A percentile compares a stretch with the other conserved stretches of the same genome.
Conservation (phyloP, 495 filamentous ascomycete species). For the Talaromyces stipitatus region DNA sequence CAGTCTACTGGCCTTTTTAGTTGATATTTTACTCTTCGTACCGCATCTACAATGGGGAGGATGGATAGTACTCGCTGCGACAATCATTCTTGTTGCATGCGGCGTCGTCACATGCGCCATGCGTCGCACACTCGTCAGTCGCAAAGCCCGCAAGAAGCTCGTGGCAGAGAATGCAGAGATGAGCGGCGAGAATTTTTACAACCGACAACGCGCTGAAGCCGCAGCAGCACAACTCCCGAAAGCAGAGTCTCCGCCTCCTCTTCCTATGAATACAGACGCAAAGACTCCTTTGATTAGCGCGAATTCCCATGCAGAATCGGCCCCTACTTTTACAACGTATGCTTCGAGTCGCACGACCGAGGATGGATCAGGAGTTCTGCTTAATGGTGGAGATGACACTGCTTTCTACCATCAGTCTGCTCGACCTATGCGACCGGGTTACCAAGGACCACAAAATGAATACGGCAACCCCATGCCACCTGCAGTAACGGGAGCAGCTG, state of each 20-base stretch:
- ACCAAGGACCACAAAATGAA: constrained; percentile 51
- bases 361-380: constrained; percentile 75
- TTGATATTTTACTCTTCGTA: constrained; percentile 94
- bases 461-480: constrained; percentile 58
- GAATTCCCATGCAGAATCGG: constrained; percentile 27
- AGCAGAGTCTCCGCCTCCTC: constrained; percentile 34
- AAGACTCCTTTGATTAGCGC: constrained; percentile 42
- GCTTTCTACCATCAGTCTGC: not conserved
- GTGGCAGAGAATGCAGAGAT: constrained; percentile 92
- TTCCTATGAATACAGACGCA: constrained; percentile 37
- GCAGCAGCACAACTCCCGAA: constrained; percentile 29
- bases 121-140: constrained; percentile 85
- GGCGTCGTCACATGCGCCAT: constrained; percentile 92
- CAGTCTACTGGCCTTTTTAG: constrained; percentile 79
- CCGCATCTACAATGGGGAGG: constrained; percentile 92
- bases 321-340: constrained; percentile 71
- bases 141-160: constrained; percentile 83
- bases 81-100: constrained; percentile 75
- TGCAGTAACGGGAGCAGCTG: constrained; percentile 28
- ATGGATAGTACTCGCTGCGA: constrained; percentile 88
- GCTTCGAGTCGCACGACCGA: constrained; percentile 55
- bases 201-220: constrained; percentile 52
- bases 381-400: constrained; percentile 24
- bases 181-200: constrained; percentile 89
- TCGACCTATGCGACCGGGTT: constrained; percentile 10